phyloP scores from a whole-genome alignment of 768 basidiomycete genomes.

The Naematelia encephala region DNA sequence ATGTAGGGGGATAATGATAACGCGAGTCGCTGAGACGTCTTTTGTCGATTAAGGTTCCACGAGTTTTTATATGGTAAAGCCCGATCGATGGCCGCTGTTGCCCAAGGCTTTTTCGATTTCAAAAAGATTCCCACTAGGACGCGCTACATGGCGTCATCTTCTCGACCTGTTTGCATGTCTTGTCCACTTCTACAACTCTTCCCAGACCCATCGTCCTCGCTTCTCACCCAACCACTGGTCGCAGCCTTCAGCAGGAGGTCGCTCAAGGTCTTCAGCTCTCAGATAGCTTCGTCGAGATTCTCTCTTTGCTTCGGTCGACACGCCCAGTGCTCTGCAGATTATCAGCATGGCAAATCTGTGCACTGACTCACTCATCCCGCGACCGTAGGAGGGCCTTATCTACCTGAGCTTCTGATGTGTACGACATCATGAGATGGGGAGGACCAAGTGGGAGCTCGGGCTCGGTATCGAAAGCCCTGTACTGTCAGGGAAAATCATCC shows the following conservation, averaged over 20 bases:
- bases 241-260: conserved; percentile 34
- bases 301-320: conserved; percentile 51
- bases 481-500: background rate
- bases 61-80: too few species aligned
- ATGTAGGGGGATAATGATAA: too few species aligned
- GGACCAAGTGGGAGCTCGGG: conserved; percentile 56
- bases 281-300: conserved; percentile 48
- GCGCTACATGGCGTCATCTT: too few species aligned
- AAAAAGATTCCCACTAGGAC: too few species aligned
- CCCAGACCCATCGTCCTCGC: conserved; percentile 49
- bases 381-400: conserved; percentile 45
- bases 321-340: conserved; percentile 40
- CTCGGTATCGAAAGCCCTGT: conserved; percentile 50
- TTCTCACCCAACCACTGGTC: conserved; percentile 54
- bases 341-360: background rate
- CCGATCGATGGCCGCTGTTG: too few species aligned
- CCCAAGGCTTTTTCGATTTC: too few species aligned
- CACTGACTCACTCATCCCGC: conserved; percentile 45
- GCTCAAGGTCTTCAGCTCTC: conserved; percentile 51
- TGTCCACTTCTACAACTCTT: background rate
- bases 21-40: too few species aligned
- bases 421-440: conserved; percentile 57
- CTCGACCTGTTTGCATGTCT: too few species aligned
- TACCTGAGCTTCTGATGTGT: conserved; percentile 52
- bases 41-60: too few species aligned